Conservation (phyloP, 805 yeast species). For the Yarrowia sp. region DNA sequence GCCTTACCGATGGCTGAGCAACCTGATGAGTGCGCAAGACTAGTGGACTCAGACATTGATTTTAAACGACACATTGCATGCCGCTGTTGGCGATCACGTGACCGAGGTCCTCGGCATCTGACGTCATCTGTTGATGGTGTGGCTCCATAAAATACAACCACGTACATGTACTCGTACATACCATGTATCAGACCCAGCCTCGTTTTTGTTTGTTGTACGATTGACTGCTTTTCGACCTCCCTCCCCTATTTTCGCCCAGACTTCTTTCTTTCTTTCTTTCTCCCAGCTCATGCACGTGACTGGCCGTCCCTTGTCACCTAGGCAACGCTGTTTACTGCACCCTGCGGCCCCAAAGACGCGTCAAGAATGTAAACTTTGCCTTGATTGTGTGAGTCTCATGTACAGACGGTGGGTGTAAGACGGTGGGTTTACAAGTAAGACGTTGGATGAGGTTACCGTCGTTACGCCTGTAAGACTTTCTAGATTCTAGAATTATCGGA, state of each 20-base stretch:
- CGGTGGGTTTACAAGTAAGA: not conserved
- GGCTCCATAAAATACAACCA: too few species aligned
- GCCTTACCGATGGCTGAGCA: constrained; percentile 4
- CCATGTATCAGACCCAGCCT: too few species aligned
- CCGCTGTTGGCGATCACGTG: not conserved
- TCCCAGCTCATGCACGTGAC: not conserved
- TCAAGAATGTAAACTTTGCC: constrained; percentile 17
- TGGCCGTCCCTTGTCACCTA: not conserved
- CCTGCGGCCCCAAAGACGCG: constrained; percentile 12
- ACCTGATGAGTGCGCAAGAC: not conserved
- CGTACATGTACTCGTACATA: not conserved
- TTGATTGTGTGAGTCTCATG: not conserved
- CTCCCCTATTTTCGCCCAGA: too few species aligned
- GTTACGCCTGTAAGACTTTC: not conserved
- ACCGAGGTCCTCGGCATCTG: too few species aligned
- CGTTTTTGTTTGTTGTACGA: too few species aligned
- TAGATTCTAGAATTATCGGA: not conserved
- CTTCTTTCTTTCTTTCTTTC: not conserved
- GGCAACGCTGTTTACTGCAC: not conserved
- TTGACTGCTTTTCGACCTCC: too few species aligned
- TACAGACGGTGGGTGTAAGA: not conserved
- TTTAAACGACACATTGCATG: not conserved
- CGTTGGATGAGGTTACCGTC: not conserved
- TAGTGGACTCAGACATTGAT: not conserved
- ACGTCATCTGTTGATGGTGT: too few species aligned